Percentiles rank a stretch among this genome's conserved stretches.
These are phyloP conservation scores for Schizosaccharomyces pombe DNA, from an alignment of 805 yeast genomes.

Conservation along the genomic window ASM294v3 CU329670.1:5348501-5349000, in stretches of 20 bases:
- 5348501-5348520: slow-evolving; percentile 68
- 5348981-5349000: slow-evolving; percentile 63
- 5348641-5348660: slow-evolving; percentile 53
- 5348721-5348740: slow-evolving; percentile 62
- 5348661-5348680: slow-evolving; percentile 63
- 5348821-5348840: slow-evolving; percentile 90
- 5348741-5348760: slow-evolving; percentile 66
- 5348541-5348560: slow-evolving; percentile 65
- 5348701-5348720: slow-evolving; percentile 65
- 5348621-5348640: slow-evolving; percentile 64
- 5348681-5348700: slow-evolving; percentile 72
- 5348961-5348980: slow-evolving; percentile 80
- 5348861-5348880: slow-evolving; percentile 68
- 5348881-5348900: slow-evolving; percentile 27
- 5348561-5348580: slow-evolving; percentile 60
- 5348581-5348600: slow-evolving; percentile 56
- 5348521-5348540: slow-evolving; percentile 73
- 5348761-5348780: slow-evolving; percentile 33
- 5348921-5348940: slow-evolving; percentile 30
- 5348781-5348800: slow-evolving; percentile 65
- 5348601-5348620: slow-evolving; percentile 51
- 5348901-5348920: neutral
- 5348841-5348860: slow-evolving; percentile 81
- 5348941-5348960: slow-evolving; percentile 70
- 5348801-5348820: slow-evolving; percentile 85